Evolutionary conservation across 306 rosid genomes (phyloP), one percentile per base, ranked within the genome.

Genomic region (Acacia crassicarpa): DNA sequence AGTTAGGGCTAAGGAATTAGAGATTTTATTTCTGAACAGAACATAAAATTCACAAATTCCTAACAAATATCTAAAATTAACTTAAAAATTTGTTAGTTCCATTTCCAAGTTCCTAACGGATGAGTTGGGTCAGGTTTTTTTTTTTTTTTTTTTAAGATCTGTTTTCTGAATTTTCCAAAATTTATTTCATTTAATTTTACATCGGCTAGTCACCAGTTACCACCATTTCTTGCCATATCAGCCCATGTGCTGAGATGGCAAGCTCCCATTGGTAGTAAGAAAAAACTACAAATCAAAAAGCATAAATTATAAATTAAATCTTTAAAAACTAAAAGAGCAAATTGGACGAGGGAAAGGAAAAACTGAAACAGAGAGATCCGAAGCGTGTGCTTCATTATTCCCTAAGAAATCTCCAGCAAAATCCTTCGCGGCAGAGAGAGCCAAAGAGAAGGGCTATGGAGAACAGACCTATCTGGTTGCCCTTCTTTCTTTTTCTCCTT

Each of bases 381-480:
- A 59, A 78, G 49, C 14, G 35, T 43, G 41, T 35, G 49, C 59
- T 15, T 59, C 67, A 40, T 43, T 27, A 17, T 76, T 22, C 23
- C 68, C 56, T 6, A 59, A 61, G 71, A 61, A 20, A 49, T 56
- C 6, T 32, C 35, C 35, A 5, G n/a, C 32, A 11, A 43, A 33
- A 44, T 70, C 43, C 44, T 56, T 62, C 62, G 6, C 2, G 1
- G 61, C 8, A 51, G 41, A 72, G 62, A 76, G 44, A 49, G 16
- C 48, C 16, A 77, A n/a, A 67, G 69, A 74, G 85, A 77, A 8
- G 74, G 83, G 76, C 67, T 32, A 85, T 83, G 87, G 82, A 33
- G 78, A 81, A 78, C 30, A 51, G 27, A 83, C 77, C 8, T 61
- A 79, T 87, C 84, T 80, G n/a, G 78, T 66, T 77, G 80, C 74